A percentile compares a stretch with the other conserved stretches of the same genome.
Conservation (phyloP, 2,329 filamentous ascomycete species). For the Paracamarosporium sp. region DNA sequence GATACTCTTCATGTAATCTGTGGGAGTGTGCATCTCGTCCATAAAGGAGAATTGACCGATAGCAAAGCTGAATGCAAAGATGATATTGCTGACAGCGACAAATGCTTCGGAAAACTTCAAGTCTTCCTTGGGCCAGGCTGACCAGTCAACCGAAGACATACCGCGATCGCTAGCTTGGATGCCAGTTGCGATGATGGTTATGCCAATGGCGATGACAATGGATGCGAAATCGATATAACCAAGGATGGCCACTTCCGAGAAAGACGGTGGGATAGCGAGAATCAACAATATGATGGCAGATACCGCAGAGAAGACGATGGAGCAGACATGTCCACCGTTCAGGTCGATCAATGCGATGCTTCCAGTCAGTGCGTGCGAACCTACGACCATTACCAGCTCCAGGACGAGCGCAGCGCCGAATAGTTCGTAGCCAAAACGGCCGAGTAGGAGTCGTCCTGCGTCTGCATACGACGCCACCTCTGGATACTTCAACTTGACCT, state of each 20-base stretch:
- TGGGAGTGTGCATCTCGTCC: conserved; percentile 68
- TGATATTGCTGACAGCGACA: conserved; percentile 39
- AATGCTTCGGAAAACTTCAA: conserved; percentile 71
- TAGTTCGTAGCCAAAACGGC: conserved; percentile 53
- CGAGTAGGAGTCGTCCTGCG: conserved; percentile 69
- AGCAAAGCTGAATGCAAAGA: conserved; percentile 56
- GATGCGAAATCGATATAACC: conserved; percentile 64
- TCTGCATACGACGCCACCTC: conserved; percentile 72
- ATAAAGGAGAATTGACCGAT: conserved; percentile 74
- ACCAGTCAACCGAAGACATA: conserved; percentile 35
- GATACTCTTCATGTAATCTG: conserved; percentile 64
- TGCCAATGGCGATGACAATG: conserved; percentile 68
- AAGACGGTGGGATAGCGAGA: conserved; percentile 68
- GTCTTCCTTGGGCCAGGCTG: conserved; percentile 35
- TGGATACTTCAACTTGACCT: conserved; percentile 65
- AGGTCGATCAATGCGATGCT: conserved; percentile 70
- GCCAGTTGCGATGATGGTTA: conserved; percentile 73
- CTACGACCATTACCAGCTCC: conserved; percentile 65
- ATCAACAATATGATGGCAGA: conserved; percentile 66
- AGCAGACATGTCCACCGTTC: conserved; percentile 65
- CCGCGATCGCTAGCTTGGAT: conserved; percentile 38
- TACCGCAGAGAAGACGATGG: conserved; percentile 69
- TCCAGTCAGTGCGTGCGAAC: conserved; percentile 74
- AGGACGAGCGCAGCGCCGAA: conserved; percentile 64
- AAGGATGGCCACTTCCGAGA: conserved; percentile 69